Percentiles rank a stretch among this genome's conserved stretches.
Conservation (phyloP, 2,329 filamentous ascomycete genomes). For the Claviceps spartinae region DNA sequence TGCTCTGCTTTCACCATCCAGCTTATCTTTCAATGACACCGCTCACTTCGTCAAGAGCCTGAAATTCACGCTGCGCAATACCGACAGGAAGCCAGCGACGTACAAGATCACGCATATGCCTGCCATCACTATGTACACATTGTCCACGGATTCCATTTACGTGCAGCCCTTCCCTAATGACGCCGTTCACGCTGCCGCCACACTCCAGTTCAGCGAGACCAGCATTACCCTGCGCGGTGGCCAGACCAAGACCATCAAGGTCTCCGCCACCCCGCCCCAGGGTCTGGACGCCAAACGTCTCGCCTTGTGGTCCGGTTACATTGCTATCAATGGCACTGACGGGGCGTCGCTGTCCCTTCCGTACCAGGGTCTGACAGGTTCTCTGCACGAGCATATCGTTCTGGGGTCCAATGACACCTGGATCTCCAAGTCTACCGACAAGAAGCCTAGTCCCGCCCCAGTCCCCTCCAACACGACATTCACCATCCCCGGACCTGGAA, state of each 20-base stretch:
- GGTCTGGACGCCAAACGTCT: constrained; percentile 5
- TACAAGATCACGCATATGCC: constrained; percentile 38
- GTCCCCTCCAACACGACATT: constrained; percentile 25
- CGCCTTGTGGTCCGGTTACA: constrained; percentile 8
- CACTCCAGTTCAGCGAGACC: constrained; percentile 7
- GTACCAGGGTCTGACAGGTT: constrained; percentile 27
- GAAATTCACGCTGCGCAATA: constrained; percentile 44
- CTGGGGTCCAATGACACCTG: constrained; percentile 13
- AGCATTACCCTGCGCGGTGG: constrained; percentile 3
- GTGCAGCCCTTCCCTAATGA: constrained; percentile 33
- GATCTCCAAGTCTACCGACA: constrained; percentile 22
- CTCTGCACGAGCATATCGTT: constrained; percentile 17
- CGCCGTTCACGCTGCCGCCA: constrained; percentile 26
- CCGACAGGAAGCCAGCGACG: constrained; percentile 30
- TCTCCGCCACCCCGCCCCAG: constrained; percentile 3
- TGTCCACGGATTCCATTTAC: constrained; percentile 18
- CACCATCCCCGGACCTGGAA: constrained; percentile 26
- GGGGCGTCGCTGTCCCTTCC: constrained; percentile 24
- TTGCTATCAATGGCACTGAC: constrained; percentile 21
- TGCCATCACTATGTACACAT: constrained; percentile 40
- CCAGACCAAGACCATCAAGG: constrained; percentile 4
- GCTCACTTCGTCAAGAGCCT: constrained; percentile 35
- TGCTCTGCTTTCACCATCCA: constrained; percentile 39
- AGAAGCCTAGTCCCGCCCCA: constrained; percentile 7
- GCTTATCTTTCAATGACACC: constrained; percentile 51